Evolutionary conservation across 2,329 filamentous ascomycete species (phyloP).

Genomic region (Dendryphion nanum): DNA sequence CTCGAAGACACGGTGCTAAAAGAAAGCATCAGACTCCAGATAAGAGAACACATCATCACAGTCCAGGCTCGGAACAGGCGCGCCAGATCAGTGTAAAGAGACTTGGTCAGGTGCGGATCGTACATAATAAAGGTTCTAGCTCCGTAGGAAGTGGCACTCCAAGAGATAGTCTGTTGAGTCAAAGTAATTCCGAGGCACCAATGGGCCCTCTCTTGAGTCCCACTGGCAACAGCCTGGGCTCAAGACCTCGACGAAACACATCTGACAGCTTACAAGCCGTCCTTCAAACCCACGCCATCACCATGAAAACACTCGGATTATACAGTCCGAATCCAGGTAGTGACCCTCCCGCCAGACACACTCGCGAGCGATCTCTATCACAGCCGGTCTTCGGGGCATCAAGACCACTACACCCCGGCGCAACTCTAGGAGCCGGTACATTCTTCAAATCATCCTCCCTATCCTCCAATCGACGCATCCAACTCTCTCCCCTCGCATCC

Average conservation of each 20-base stretch:
- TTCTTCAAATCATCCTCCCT: conserved; percentile 10
- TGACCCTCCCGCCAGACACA: background rate
- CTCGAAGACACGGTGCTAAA: background rate
- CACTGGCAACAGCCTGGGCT: background rate
- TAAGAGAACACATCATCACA: too few species aligned
- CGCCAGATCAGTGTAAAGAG: conserved; percentile 21
- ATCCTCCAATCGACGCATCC: conserved; percentile 17
- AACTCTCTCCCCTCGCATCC: conserved; percentile 13
- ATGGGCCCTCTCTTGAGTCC: background rate
- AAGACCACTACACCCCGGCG: too few species aligned
- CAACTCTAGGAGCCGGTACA: conserved; percentile 1
- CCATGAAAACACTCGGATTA: conserved; percentile 16
- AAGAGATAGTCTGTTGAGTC: background rate
- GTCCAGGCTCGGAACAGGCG: conserved; percentile 16
- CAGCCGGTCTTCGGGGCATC: too few species aligned
- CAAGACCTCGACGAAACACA: conserved; percentile 18
- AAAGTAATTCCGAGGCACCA: too few species aligned
- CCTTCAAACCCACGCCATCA: conserved; percentile 27
- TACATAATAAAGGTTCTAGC: conserved; percentile 5
- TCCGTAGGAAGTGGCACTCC: background rate
- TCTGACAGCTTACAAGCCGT: conserved; percentile 25
- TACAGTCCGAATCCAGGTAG: background rate
- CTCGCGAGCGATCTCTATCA: background rate
- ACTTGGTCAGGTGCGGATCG: conserved; percentile 20
- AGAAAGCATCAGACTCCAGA: too few species aligned